A percentile compares a stretch with the other conserved stretches of the same genome.
phyloP scores from a whole-genome alignment of 495 filamentous ascomycete species.

The Aspergillus sparsus region DNA sequence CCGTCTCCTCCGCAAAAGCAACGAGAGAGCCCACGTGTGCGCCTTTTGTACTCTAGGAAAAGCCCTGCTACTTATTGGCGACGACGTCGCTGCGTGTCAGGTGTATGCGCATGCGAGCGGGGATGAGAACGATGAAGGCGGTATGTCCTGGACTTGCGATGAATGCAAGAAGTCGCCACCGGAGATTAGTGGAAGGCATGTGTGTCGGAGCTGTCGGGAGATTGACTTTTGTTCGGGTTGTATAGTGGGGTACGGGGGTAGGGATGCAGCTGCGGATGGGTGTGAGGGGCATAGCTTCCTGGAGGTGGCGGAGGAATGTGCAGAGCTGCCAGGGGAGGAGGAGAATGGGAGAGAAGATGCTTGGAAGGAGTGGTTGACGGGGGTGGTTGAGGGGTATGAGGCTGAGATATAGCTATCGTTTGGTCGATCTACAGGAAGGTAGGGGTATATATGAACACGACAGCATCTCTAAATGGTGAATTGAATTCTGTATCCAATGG shows the following conservation, averaged over 20 bases:
- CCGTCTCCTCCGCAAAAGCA: neutral
- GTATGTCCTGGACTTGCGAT: neutral
- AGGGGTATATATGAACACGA: neutral
- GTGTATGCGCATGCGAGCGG: constrained; percentile 1
- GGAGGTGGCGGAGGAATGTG: neutral
- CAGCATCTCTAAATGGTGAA: neutral
- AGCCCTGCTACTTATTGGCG: neutral
- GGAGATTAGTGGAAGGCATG: neutral
- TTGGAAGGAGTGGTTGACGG: neutral
- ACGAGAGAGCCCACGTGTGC: neutral
- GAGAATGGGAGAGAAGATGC: constrained; percentile 1
- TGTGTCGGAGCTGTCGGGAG: neutral
- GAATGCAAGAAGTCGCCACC: neutral
- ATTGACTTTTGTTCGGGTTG: neutral
- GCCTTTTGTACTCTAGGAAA: neutral
- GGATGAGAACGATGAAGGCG: neutral
- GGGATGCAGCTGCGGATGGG: neutral
- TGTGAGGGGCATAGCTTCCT: neutral
- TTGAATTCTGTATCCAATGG: neutral
- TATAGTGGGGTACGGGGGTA: neutral
- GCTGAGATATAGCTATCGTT: neutral
- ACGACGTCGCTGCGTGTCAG: neutral
- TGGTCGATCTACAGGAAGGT: neutral
- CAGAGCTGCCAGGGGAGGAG: neutral
- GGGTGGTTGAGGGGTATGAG: neutral